phyloP scores from a whole-genome alignment of 225 moss, liverwort and hornwort genomes.

The Anthoceros angustus region DNA sequence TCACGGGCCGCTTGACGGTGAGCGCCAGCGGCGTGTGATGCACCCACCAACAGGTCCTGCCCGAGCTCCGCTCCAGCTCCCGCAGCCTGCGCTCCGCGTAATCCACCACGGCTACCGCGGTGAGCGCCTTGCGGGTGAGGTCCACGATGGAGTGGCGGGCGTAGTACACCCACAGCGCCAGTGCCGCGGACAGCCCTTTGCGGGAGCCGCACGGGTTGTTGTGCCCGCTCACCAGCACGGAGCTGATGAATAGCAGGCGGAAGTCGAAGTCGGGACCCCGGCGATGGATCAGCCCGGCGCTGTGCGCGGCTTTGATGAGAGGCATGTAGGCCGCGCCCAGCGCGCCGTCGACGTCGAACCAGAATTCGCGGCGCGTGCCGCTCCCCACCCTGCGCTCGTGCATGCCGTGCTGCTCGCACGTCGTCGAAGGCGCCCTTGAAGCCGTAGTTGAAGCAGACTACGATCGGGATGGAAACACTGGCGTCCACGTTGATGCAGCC shows the following conservation, averaged over 20 bases:
- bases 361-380: constrained; percentile 11
- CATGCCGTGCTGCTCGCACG: no score
- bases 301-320: constrained; percentile 7
- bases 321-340: constrained; percentile 21
- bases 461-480: no score
- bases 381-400: no score
- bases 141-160: background rate
- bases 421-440: no score
- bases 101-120: background rate
- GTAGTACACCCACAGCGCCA: constrained; percentile 5
- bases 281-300: background rate
- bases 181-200: background rate
- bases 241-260: constrained; percentile 6
- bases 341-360: constrained; percentile 16
- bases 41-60: background rate
- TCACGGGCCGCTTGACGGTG: constrained; percentile 9
- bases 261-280: background rate
- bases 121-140: background rate
- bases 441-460: no score
- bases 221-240: constrained; percentile 14
- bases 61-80: background rate
- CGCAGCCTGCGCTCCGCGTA: background rate
- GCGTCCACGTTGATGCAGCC: no score
- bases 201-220: constrained; percentile 15
- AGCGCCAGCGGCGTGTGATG: background rate